Base-by-base conservation (phyloP, 164 flowering plant genomes). In the Vitis riparia region DNA sequence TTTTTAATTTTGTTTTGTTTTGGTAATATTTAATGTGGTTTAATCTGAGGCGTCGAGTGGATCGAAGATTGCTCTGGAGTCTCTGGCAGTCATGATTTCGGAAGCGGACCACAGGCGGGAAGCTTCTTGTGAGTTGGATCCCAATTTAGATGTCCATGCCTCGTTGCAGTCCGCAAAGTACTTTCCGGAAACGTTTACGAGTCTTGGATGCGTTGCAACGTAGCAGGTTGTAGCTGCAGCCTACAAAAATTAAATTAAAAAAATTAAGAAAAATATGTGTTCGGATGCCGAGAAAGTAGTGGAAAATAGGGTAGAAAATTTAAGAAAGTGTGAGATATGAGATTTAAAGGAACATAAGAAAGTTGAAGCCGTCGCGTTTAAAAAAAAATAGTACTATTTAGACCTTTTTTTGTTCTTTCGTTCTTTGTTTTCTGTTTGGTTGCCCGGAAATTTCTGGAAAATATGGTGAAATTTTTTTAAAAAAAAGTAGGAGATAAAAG, bases 181-280 rank as follows among this genome's bases (percentile, higher is more conserved):
- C 66, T 90, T 93, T 2, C 99, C 99, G 2, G 89, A 83, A 5
- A 92, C 85, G 49, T 84, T 81, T 5, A 8, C 10, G 2, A 92
- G 72, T 17, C 83, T 85, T 2, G 92, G 90, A 73, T 91, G 82
- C 0, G 93, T 89, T 4, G 98, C 99, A 0, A 88, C 98, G 67
- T 93, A 96, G 66, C 99, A 96, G 9, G 95, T 91, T 0, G 98
- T 96, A 1, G 99, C 97, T n/a, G 99, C 98, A 55, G 97, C 99
- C 97, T 94, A 13, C n/a, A 52, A 51, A 30, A 51, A 4, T 14
- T 7, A 3, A 2, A 51, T 19, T 27, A 2, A 56, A 5, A 3
- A 15, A 47, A 12, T 23, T 8, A 5, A 19, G 2, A 17, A 2
- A 17, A 55, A 0, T 2, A 51, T 10, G 27, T 59, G 62, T 59